A percentile compares a stretch with the other conserved stretches of the same genome.
These are phyloP conservation scores for Penicillium sp. DNA, from an alignment of 2,329 filamentous ascomycete genomes.

Conservation along the genomic window DNA sequence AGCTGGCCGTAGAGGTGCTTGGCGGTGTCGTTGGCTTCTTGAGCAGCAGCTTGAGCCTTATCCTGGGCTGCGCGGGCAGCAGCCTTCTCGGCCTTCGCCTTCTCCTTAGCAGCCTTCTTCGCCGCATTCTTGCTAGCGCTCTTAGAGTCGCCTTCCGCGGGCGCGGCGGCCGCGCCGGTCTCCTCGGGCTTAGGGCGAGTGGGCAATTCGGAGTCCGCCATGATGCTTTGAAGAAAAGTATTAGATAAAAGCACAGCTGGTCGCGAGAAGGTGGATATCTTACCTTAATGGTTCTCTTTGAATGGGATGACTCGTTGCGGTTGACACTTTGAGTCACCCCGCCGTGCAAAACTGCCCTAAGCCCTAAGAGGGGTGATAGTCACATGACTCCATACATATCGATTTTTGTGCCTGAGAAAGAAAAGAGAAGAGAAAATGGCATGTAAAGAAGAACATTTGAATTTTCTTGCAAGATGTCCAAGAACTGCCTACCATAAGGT, in stretches of 20 bases:
- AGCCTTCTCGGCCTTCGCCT: conserved; percentile 84
- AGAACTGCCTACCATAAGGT: too few relatives aligned
- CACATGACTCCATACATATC: conserved; percentile 15
- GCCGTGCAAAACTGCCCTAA: conserved; percentile 35
- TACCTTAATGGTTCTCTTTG: conserved; percentile 26
- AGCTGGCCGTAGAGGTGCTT: conserved; percentile 81
- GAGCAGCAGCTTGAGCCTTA: conserved; percentile 68
- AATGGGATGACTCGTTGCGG: conserved; percentile 12
- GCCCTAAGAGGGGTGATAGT: conserved; percentile 37
- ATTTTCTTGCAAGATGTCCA: too few relatives aligned
- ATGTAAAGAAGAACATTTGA: too few relatives aligned
- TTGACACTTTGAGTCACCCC: conserved; percentile 37
- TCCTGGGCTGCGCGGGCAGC: conserved; percentile 72
- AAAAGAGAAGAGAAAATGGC: too few relatives aligned
- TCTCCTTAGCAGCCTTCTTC: conserved; percentile 88
- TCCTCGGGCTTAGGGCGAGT: conserved; percentile 46
- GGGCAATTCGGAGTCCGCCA: conserved; percentile 47
- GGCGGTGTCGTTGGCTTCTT: conserved; percentile 61
- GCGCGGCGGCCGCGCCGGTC: conserved; percentile 30
- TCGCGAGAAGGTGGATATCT: background rate
- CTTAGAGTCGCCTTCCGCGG: conserved; percentile 43
- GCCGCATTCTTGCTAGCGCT: conserved; percentile 72
- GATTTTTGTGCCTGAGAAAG: conserved; percentile 3
- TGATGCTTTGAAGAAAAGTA: conserved; percentile 24
- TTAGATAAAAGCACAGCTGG: conserved; percentile 1